Percentiles rank a stretch among this genome's conserved stretches.
Evolutionary conservation across 441 rosid species (phyloP).

Genomic region (Croton laevigatus): DNA sequence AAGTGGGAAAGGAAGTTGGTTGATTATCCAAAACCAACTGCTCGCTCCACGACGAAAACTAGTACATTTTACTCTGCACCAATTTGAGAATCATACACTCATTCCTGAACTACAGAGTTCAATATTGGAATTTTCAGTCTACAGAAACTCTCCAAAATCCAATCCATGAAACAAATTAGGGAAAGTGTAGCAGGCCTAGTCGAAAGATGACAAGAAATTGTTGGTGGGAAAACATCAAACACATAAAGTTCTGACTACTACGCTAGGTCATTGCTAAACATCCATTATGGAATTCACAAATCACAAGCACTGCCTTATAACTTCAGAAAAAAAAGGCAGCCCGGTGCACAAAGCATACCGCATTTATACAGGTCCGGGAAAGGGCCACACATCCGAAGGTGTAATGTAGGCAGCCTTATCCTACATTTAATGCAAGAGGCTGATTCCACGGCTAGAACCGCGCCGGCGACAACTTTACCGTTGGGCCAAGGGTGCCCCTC

Average conservation of each 20-base stretch:
- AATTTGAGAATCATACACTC: no score
- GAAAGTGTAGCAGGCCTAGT: background rate
- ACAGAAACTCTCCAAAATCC: background rate
- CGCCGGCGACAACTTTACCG: no score
- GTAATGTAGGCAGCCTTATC: no score
- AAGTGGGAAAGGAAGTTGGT: background rate
- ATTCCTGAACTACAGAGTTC: background rate
- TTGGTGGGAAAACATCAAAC: background rate
- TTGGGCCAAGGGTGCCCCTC: no score
- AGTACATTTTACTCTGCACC: no score
- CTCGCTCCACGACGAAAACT: background rate
- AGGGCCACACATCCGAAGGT: no score
- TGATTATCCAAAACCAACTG: background rate
- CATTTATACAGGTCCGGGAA: no score
- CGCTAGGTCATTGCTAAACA: background rate
- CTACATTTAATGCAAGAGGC: no score
- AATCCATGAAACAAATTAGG: background rate
- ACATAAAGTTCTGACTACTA: background rate
- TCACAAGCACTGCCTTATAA: background rate
- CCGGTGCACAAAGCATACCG: no score
- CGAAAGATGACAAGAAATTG: background rate
- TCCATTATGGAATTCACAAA: conserved; percentile 8
- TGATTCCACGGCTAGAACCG: no score
- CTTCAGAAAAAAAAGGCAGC: no score
- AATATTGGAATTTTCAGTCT: background rate